Evolutionary conservation across 2,329 filamentous ascomycete species (phyloP), one percentile per base, ranked within the genome.

Genomic region (Coleophoma cylindrospora): DNA sequence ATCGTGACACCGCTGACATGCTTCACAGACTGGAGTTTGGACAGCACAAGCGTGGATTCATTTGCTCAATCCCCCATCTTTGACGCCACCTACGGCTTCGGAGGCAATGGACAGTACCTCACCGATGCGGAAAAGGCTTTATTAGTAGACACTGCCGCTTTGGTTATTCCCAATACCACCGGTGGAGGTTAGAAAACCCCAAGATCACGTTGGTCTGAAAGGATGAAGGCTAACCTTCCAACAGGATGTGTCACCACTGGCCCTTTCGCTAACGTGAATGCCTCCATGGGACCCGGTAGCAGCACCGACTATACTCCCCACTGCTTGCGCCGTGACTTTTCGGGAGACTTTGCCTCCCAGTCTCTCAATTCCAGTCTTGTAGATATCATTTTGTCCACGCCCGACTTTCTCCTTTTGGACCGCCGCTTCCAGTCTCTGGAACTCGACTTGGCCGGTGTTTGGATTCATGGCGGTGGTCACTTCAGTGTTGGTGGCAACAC

Each of bases 241-340:
- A 49, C 17, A 52, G 77, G 77, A 3, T 81, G 76, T 57, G 66
- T 82, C 5, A 66, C 61, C n/a, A 68, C 64, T 1, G 73, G 73
- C 1, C 72, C 73, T 1, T 55, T 55, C 43, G 45, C 46, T 15
- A 48, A 47, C 17, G 7, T 50, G 11, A 43, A 32, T 19, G 43
- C 48, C 8, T 43, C 44, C 34, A 51, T 55, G 48, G 54, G 54
- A 45, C 47, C 43, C 32, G 54, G 54, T 34, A 14, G 41, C 8
- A 17, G 41, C 19, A 45, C 48, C 10, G 49, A 49, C 6, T 63
- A 69, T 34, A 61, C 54, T 47, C 65, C 66, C 6, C 65, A 60
- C 48, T 69, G 67, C 47, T 48, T 68, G 32, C 58, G 58, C 9
- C 61, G 66, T 34, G 66, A 68, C 47, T 52, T 68, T 10, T 63